Percentiles rank a stretch among this genome's conserved stretches.
phyloP scores from a whole-genome alignment of 1,139 yeast genomes.

The Debaryomyces coudertii region DNA sequence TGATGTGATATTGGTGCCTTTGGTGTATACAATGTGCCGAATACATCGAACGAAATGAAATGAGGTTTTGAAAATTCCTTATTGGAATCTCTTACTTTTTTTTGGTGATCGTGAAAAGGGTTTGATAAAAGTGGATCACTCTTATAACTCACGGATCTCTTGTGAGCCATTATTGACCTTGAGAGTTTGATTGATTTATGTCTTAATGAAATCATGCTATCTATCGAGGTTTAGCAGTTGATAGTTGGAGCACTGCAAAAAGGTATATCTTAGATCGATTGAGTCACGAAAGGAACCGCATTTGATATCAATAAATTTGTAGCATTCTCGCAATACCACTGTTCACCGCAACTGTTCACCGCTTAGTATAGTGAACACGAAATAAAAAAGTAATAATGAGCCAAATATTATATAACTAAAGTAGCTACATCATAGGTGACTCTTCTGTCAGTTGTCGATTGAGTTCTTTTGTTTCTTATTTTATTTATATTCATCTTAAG shows the following conservation, averaged over 20 bases:
- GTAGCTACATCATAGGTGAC: too few relatives aligned
- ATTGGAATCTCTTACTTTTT: conserved; percentile 34
- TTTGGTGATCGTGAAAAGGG: conserved; percentile 30
- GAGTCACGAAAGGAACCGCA: too few relatives aligned
- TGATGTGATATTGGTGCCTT: conserved; percentile 54
- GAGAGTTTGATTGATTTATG: neutral
- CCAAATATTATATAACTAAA: too few relatives aligned
- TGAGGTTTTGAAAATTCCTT: conserved; percentile 45
- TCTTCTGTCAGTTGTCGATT: too few relatives aligned
- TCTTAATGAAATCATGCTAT: conserved; percentile 15
- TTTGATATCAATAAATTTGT: conserved; percentile 1
- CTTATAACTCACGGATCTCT: conserved; percentile 19
- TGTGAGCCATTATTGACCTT: neutral
- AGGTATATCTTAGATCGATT: neutral
- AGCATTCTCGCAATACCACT: conserved; percentile 1
- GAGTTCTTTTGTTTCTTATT: too few relatives aligned
- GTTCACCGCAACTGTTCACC: neutral
- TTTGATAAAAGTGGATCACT: conserved; percentile 27
- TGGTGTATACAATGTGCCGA: conserved; percentile 66
- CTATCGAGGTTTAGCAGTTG: conserved; percentile 12
- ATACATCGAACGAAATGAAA: conserved; percentile 66
- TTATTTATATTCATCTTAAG: too few relatives aligned
- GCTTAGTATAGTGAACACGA: neutral
- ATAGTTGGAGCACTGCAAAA: neutral
- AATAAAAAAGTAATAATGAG: neutral